A percentile compares a stretch with the other conserved stretches of the same genome.
Evolutionary conservation across 2,329 filamentous ascomycete species (phyloP).

Genomic region (Ilyonectria destructans): DNA sequence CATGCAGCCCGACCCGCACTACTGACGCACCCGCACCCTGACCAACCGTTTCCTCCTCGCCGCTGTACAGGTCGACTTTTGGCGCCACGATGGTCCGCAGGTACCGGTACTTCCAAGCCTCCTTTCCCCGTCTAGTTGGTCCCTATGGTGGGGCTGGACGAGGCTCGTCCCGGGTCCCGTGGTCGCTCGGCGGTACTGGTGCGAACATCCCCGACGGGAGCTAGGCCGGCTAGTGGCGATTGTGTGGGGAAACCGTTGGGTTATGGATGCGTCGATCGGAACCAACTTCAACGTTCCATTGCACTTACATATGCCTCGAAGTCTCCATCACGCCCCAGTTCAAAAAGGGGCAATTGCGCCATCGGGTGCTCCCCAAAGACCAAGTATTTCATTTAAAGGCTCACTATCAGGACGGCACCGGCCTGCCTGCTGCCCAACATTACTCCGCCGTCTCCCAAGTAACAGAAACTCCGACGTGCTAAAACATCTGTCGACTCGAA

Average conservation of each 20-base stretch:
- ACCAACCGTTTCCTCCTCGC: constrained; percentile 20
- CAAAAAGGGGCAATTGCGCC: background rate
- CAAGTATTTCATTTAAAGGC: constrained; percentile 6
- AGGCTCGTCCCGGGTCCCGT: constrained; percentile 33
- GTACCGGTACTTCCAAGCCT: constrained; percentile 34
- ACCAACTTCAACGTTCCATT: constrained; percentile 1
- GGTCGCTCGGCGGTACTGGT: constrained; percentile 16
- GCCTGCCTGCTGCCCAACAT: constrained; percentile 6
- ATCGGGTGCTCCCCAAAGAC: background rate
- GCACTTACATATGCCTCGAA: constrained; percentile 1
- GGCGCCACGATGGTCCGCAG: constrained; percentile 25
- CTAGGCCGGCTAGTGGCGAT: constrained; percentile 19
- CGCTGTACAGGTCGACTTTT: constrained; percentile 6
- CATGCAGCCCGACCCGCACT: constrained; percentile 29
- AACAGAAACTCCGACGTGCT: constrained; percentile 15
- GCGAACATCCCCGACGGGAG: constrained; percentile 26
- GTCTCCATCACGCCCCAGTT: background rate
- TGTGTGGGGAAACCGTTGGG: constrained; percentile 26
- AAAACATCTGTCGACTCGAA: constrained; percentile 12
- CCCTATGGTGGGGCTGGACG: constrained; percentile 15
- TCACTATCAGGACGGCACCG: constrained; percentile 9
- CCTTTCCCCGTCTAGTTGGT: background rate
- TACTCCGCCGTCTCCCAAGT: background rate
- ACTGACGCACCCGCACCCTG: constrained; percentile 27
- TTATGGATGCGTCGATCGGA: constrained; percentile 3